Percentiles rank a stretch among this genome's conserved stretches.
Conservation (phyloP, 768 basidiomycete genomes). For the Tulasnella sp. region DNA sequence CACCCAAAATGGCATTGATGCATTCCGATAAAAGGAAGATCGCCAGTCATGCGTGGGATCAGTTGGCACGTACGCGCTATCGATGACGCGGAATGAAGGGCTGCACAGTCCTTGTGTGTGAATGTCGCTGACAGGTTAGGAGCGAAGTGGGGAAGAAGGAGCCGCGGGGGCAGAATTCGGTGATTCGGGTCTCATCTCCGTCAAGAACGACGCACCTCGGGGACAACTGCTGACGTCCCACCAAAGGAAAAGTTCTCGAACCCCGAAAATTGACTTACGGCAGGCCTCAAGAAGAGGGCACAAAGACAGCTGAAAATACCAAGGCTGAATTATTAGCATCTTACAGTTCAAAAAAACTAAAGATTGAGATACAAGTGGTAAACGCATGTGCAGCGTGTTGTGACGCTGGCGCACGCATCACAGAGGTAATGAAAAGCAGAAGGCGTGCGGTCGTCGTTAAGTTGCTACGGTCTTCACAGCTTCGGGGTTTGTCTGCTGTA, state of each 20-base stretch:
- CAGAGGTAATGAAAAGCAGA: neutral
- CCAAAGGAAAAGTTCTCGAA: neutral
- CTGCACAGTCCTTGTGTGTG: neutral
- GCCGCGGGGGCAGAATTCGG: constrained; percentile 6
- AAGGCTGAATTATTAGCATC: neutral
- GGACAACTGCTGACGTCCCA: constrained; percentile 1
- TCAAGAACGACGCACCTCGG: neutral
- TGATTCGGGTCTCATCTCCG: constrained; percentile 3
- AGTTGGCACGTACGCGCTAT: neutral
- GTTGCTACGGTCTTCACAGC: constrained; percentile 27
- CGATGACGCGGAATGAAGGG: constrained; percentile 5
- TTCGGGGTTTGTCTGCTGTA: constrained; percentile 21
- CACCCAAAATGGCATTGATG: neutral
- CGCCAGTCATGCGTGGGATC: constrained; percentile 1
- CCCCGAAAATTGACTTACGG: neutral
- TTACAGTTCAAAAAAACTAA: neutral
- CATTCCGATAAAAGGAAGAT: neutral
- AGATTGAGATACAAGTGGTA: neutral
- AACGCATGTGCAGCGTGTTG: neutral
- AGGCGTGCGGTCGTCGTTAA: neutral
- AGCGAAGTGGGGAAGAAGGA: constrained; percentile 9
- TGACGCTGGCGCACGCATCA: neutral
- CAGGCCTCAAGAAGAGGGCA: neutral
- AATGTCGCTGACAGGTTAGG: neutral
- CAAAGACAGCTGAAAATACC: neutral